Evolutionary conservation across 805 yeast species (phyloP), one percentile per base, ranked within the genome.

Genomic region (Wickerhamiella allomyrinae): DNA sequence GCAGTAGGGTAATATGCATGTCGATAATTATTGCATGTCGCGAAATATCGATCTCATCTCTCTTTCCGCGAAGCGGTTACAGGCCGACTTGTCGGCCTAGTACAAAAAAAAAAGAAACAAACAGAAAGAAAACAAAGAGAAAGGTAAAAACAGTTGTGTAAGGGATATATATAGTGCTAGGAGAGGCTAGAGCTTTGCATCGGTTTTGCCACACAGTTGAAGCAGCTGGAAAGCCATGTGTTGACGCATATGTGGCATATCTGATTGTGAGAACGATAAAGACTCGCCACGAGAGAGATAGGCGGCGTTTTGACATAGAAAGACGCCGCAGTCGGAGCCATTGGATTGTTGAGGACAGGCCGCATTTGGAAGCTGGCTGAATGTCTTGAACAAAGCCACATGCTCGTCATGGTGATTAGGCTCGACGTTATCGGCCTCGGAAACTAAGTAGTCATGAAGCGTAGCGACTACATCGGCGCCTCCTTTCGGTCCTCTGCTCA

Each of bases 281-380:
- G 67, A 68, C 20, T 58, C 57, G 5, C 67, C 71, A 27, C 73
- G 62, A 0, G 87, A 62, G 34, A 84, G 52, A 37, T 70, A 77
- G 38, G 75, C 71, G 1, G 82, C 83, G 37, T 77, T 79, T 42
- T 86, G 74, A 58, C 96, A 80, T 2, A 93, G 73, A 55, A 87
- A 91, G 2, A 89, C 94, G 7, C 98, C 98, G 65, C 98, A 91
- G 59, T 91, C 98, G 50, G 58, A 83, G 0, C 96, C 96, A 56
- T 91, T 91, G 21, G 69, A 65, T 57, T 91, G 98, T 50, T 79
- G 83, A 1, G 98, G 97, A 34, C 87, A 69, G n/a, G 61, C 56
- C 2, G 58, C 47, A 2, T 57, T 36, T 29, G 53, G 51, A 10
- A 36, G 42, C 9, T 38, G 31, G 33, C 29, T 15, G 43, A 50